phyloP scores from a whole-genome alignment of 2,329 filamentous ascomycete species.

The Thermoascus crustaceus region DNA sequence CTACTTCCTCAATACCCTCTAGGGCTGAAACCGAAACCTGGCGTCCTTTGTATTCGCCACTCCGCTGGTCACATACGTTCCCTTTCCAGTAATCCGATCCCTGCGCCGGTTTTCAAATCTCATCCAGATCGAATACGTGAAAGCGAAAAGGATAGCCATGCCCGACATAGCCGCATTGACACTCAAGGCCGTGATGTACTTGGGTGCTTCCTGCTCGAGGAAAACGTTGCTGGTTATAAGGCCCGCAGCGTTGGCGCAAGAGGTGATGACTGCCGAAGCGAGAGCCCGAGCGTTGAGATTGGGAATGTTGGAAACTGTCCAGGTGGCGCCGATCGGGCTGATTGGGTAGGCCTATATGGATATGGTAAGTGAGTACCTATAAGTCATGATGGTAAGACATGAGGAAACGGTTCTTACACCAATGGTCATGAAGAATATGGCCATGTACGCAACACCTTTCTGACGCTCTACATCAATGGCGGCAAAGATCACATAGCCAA shows the following conservation, averaged over 20 bases:
- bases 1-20: too few relatives aligned
- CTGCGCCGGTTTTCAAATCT: too few relatives aligned
- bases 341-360: conserved; percentile 54
- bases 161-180: too few relatives aligned
- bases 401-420: too few relatives aligned
- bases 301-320: conserved; percentile 72
- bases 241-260: conserved; percentile 64
- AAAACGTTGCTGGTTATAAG: conserved; percentile 59
- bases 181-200: conserved; percentile 54
- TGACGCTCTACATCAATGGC: conserved; percentile 53
- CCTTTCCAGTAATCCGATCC: too few relatives aligned
- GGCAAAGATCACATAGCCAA: conserved; percentile 66
- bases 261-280: conserved; percentile 60
- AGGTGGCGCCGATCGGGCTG: conserved; percentile 53
- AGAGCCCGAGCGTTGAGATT: conserved; percentile 61
- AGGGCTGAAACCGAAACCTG: too few relatives aligned
- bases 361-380: too few relatives aligned
- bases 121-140: too few relatives aligned
- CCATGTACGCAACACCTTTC: conserved; percentile 59
- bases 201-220: conserved; percentile 49
- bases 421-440: conserved; percentile 65
- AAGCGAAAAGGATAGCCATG: too few relatives aligned
- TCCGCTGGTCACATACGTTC: too few relatives aligned
- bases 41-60: too few relatives aligned
- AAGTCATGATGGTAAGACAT: too few relatives aligned